Base-by-base conservation (phyloP, 2,329 filamentous ascomycete genomes). In the Plectosphaerella sp. region DNA sequence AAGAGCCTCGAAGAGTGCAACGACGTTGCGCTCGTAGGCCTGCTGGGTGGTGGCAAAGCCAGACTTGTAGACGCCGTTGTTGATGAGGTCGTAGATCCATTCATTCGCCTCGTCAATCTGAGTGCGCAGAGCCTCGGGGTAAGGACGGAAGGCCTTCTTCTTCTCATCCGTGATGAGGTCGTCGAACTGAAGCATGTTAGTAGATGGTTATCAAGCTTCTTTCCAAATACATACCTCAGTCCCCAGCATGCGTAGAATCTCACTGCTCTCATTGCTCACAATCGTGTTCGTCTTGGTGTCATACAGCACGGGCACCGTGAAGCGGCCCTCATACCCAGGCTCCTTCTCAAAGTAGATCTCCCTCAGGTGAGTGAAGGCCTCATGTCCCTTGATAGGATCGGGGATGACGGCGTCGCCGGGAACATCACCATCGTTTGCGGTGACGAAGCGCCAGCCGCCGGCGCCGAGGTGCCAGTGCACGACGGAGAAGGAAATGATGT, bases 161-260 rank as follows among this genome's bases (percentile, higher is more conserved):
- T 85, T 67, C 3, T 79, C 74, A 0, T 79, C 79, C 15, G 24
- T 49, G 22, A 92, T 66, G 36, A 89, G 65, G 57, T 82, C 79
- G 67, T 97, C 86, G 65, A 97, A 97, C 67, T 76, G 37, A 15
- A 18, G 16, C n/a, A 20, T 12, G 41, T 43, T 16, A 43, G 16
- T 22, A 22, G 22, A 22, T 22, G 22, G 22, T 5, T 5, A 22
- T 3, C 16, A 8, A 4, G n/a, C n/a, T 12, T 10, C n/a, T 43
- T 11, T 5, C 12, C 8, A 35, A 3, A 20, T 16, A 16, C 49
- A 10, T 10, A 57, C 56, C 62, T 84, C 89, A 42, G 78, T 79
- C 65, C 89, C 89, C 56, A 97, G 76, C 89, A 96, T 96, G 65
- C 92, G 86, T 67, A 96, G 85, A 66, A 97, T 96, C 73, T 97